phyloP scores from a whole-genome alignment of 139 green algal species.

The Dunaliella primolecta region DNA sequence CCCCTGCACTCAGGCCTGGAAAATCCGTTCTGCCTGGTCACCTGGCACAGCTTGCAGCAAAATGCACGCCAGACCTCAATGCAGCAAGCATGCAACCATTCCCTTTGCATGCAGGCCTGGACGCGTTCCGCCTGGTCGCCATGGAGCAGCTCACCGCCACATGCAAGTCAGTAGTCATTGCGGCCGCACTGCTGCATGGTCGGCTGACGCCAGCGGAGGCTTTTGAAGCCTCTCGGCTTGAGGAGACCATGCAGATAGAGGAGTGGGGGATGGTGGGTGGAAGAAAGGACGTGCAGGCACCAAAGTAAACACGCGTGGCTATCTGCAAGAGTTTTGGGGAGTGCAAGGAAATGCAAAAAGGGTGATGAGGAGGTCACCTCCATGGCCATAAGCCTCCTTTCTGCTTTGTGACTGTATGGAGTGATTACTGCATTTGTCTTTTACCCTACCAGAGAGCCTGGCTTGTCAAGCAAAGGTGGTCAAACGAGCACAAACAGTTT shows the following conservation, averaged over 20 bases:
- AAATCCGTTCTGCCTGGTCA: no score
- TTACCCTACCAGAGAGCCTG: not conserved
- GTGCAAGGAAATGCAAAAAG: not conserved
- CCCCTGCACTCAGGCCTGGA: no score
- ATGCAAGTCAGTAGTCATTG: conserved; percentile 84
- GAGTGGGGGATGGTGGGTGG: conserved; percentile 72
- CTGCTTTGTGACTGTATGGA: no score
- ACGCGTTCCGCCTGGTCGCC: conserved; percentile 74
- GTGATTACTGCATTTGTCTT: no score
- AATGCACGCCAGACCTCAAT: no score
- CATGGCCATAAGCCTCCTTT: no score
- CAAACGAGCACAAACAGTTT: no score
- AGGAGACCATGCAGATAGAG: conserved; percentile 81
- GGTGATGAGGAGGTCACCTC: no score
- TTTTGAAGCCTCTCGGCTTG: conserved; percentile 61
- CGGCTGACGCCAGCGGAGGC: conserved; percentile 48
- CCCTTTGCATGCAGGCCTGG: conserved; percentile 46
- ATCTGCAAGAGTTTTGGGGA: not conserved
- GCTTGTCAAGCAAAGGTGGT: no score
- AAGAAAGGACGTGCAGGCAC: not conserved
- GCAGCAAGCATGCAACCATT: no score
- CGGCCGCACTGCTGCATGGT: conserved; percentile 64
- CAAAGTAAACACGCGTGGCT: not conserved
- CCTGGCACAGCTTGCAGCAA: no score
- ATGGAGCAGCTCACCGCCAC: conserved; percentile 65